phyloP scores from a whole-genome alignment of 1,139 yeast genomes.

The Tardiomyces depauwii region DNA sequence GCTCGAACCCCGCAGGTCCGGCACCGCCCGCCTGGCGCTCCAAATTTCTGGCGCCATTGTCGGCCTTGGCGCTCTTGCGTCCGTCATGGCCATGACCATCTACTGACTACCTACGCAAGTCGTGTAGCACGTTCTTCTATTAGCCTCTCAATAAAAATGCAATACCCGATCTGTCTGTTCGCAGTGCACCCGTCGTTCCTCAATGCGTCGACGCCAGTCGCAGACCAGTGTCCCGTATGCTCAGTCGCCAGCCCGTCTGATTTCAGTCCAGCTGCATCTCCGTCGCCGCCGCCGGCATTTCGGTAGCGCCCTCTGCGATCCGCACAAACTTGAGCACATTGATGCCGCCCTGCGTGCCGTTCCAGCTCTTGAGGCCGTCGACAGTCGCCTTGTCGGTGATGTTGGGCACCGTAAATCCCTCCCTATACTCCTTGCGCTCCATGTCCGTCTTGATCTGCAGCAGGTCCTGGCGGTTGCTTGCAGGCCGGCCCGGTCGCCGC shows the following conservation, averaged over 20 bases:
- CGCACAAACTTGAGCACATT: conserved; percentile 40
- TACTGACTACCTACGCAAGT: conserved; percentile 8
- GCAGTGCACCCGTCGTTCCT: too few species aligned
- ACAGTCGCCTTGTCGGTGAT: conserved; percentile 52
- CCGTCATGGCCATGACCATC: conserved; percentile 7
- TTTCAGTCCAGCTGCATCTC: background rate
- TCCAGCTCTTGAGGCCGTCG: conserved; percentile 55
- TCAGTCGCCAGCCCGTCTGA: too few species aligned
- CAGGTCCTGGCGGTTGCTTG: conserved; percentile 54
- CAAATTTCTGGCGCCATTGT: conserved; percentile 14
- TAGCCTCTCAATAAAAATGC: too few species aligned
- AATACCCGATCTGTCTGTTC: too few species aligned
- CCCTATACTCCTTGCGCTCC: conserved; percentile 48
- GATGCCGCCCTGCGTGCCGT: conserved; percentile 73
- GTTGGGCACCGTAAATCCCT: conserved; percentile 73
- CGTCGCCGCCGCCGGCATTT: background rate
- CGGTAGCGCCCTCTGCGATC: conserved; percentile 17
- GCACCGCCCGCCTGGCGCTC: conserved; percentile 2
- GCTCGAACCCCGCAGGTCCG: conserved; percentile 1
- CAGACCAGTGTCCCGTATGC: too few species aligned
- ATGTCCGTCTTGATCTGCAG: conserved; percentile 51
- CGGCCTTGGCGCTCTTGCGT: conserved; percentile 12
- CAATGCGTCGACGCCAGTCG: too few species aligned
- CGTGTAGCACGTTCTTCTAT: conserved; percentile 1
- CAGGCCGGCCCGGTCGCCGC: conserved; percentile 84